A percentile compares a stretch with the other conserved stretches of the same genome.
phyloP scores from a whole-genome alignment of 208 protist genomes.

The Wallacemonas sp. region DNA sequence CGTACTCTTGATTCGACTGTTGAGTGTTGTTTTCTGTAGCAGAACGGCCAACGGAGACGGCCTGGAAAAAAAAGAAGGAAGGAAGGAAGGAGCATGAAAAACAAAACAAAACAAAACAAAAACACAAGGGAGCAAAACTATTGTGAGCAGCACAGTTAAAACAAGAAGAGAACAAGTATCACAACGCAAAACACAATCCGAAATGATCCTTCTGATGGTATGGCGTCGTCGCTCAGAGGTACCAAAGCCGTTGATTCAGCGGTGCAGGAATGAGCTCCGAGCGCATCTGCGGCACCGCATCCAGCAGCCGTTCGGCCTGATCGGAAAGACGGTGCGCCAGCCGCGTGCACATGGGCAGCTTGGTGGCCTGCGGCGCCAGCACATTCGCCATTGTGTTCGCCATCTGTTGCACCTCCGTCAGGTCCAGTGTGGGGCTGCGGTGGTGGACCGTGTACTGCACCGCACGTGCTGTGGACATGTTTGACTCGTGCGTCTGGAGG shows the following conservation, averaged over 20 bases:
- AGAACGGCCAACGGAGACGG: too few relatives aligned
- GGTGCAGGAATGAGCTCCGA: constrained; percentile 76
- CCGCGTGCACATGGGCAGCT: constrained; percentile 88
- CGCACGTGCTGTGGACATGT: constrained; percentile 82
- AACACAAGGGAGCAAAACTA: too few relatives aligned
- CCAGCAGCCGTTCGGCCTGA: constrained; percentile 70
- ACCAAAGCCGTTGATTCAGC: constrained; percentile 81
- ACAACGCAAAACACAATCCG: too few relatives aligned
- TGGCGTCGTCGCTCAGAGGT: too few relatives aligned
- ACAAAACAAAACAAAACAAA: too few relatives aligned
- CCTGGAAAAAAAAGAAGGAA: too few relatives aligned
- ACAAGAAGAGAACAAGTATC: too few relatives aligned
- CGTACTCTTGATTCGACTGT: too few relatives aligned
- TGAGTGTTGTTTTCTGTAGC: too few relatives aligned
- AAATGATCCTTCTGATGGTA: too few relatives aligned
- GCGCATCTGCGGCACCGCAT: constrained; percentile 69
- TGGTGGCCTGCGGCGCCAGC: constrained; percentile 72
- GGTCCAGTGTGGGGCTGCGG: constrained; percentile 62
- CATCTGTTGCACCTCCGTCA: constrained; percentile 82
- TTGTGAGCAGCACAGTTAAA: too few relatives aligned
- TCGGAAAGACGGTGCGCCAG: constrained; percentile 83
- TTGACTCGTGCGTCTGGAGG: constrained; percentile 85
- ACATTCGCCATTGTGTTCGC: constrained; percentile 75
- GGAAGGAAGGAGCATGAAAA: neutral
- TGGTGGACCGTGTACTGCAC: constrained; percentile 85